Conservation (phyloP, 2,329 filamentous ascomycete species). For the Nemania sp. region DNA sequence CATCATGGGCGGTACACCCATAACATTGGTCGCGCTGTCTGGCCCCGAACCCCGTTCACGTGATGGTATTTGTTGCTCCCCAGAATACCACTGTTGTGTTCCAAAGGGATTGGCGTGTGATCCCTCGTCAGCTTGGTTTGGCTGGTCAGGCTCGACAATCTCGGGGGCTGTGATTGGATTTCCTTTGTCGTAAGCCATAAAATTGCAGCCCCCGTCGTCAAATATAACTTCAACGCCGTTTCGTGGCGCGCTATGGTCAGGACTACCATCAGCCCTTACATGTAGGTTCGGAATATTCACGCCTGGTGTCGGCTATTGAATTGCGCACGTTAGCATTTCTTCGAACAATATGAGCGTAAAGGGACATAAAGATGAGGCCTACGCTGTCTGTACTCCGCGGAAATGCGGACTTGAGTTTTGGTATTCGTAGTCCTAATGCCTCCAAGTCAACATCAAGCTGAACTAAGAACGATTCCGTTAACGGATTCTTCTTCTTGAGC, state of each 20-base stretch:
- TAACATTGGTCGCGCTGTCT: constrained; percentile 27
- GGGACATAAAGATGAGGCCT: constrained; percentile 48
- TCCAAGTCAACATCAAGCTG: constrained; percentile 94
- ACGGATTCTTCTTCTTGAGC: constrained; percentile 85
- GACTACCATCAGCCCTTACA: constrained; percentile 9
- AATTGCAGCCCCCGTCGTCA: constrained; percentile 49
- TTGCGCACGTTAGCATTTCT: constrained; percentile 40
- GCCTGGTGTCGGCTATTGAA: constrained; percentile 48
- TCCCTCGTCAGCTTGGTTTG: constrained; percentile 30
- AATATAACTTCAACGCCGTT: constrained; percentile 58
- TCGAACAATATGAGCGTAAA: not conserved
- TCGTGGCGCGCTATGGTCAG: constrained; percentile 19
- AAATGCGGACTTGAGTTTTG: constrained; percentile 67
- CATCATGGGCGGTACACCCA: constrained; percentile 33
- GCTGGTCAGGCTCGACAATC: constrained; percentile 54
- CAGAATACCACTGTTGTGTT: constrained; percentile 53
- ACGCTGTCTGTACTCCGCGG: constrained; percentile 65
- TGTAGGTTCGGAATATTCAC: constrained; percentile 11
- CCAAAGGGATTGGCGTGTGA: constrained; percentile 28
- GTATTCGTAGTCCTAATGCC: constrained; percentile 72
- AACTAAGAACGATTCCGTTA: constrained; percentile 94
- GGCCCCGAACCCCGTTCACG: constrained; percentile 43
- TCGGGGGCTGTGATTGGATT: constrained; percentile 56
- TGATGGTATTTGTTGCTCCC: constrained; percentile 55
- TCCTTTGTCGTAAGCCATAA: constrained; percentile 50